phyloP scores from a whole-genome alignment of 768 basidiomycete species.

The Suillus subalutaceus region DNA sequence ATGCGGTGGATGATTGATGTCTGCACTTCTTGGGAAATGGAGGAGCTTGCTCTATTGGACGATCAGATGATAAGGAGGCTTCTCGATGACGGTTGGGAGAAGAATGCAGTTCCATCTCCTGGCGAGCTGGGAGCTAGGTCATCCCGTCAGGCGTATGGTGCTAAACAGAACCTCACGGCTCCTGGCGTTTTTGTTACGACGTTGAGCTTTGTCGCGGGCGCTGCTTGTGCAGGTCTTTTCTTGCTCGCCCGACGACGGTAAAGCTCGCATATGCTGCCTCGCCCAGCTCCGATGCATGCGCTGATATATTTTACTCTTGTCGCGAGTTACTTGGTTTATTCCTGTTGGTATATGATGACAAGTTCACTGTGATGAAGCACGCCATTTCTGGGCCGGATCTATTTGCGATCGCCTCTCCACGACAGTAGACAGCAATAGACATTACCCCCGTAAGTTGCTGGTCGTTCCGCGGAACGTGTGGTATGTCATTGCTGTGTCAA shows the following conservation, averaged over 20 bases:
- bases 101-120: slow-evolving; percentile 48
- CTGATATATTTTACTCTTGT: slow-evolving; percentile 1
- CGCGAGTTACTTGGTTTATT: slow-evolving; percentile 1
- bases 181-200: slow-evolving; percentile 26
- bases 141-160: not conserved
- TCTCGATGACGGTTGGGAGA: slow-evolving; percentile 88
- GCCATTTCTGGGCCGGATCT: not conserved
- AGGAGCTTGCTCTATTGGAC: slow-evolving; percentile 74
- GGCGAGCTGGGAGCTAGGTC: slow-evolving; percentile 40
- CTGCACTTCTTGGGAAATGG: slow-evolving; percentile 85
- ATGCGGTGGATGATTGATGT: slow-evolving; percentile 93
- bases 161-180: not conserved
- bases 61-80: slow-evolving; percentile 64
- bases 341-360: not conserved
- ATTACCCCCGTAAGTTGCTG: not conserved
- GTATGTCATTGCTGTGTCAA: not conserved
- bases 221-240: slow-evolving; percentile 38
- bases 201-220: slow-evolving; percentile 48
- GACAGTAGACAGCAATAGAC: not conserved
- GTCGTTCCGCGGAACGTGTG: not conserved
- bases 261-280: slow-evolving; percentile 12
- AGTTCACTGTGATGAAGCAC: not conserved
- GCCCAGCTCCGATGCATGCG: not conserved
- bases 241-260: slow-evolving; percentile 35
- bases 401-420: not conserved